Conservation (phyloP, 371 early-diverging fungal genomes). For the Zopfochytrium polystomum region DNA sequence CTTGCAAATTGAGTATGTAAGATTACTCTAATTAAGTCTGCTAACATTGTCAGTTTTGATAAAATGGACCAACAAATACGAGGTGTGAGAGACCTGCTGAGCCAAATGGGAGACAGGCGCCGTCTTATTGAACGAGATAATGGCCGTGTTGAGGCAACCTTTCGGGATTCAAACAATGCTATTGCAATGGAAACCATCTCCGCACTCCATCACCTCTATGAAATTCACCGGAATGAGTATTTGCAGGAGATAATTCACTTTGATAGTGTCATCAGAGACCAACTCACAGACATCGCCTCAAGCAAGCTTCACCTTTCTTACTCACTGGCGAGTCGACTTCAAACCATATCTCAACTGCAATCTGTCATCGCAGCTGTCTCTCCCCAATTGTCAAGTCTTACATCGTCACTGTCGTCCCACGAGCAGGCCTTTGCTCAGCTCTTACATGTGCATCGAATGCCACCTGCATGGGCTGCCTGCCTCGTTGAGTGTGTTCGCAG, state of each 20-base stretch:
- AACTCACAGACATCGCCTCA: slow-evolving; percentile 24
- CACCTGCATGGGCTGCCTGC: slow-evolving; percentile 64
- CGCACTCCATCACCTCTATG: slow-evolving; percentile 60
- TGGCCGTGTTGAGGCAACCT: slow-evolving; percentile 7
- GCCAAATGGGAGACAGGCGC: slow-evolving; percentile 20
- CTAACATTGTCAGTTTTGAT: slow-evolving; percentile 16
- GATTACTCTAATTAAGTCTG: neutral
- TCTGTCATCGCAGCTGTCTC: slow-evolving; percentile 45
- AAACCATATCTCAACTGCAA: slow-evolving; percentile 55
- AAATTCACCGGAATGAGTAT: slow-evolving; percentile 63
- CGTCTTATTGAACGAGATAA: slow-evolving; percentile 31
- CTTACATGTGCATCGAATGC: slow-evolving; percentile 60
- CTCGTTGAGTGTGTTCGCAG: slow-evolving; percentile 72
- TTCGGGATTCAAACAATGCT: slow-evolving; percentile 18
- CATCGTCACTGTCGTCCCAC: slow-evolving; percentile 34
- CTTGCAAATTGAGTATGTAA: slow-evolving; percentile 28
- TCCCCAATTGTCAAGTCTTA: slow-evolving; percentile 38
- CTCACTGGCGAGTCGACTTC: slow-evolving; percentile 26
- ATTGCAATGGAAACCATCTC: slow-evolving; percentile 34
- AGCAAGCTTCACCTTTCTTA: slow-evolving; percentile 26
- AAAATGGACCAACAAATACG: slow-evolving; percentile 15
- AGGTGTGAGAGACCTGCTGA: slow-evolving; percentile 16
- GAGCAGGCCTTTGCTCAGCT: slow-evolving; percentile 54
- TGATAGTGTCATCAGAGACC: slow-evolving; percentile 42
- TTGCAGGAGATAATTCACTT: slow-evolving; percentile 40